Conservation (phyloP, 1,284 basidiomycete genomes). For the Ganoderma multipileum region DNA sequence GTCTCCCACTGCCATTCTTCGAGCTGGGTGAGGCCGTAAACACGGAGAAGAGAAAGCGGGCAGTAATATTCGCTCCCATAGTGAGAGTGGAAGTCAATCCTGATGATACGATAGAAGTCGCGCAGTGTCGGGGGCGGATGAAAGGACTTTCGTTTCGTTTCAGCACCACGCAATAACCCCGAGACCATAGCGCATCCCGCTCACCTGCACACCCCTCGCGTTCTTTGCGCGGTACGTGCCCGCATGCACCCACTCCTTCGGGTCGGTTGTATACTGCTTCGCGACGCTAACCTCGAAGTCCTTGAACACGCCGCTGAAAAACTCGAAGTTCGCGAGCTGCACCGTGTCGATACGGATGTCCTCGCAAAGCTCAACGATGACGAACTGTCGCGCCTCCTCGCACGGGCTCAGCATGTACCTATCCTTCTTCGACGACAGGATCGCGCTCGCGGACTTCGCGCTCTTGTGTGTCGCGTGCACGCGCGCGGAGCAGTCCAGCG, state of each 20-base stretch:
- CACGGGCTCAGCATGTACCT: conserved; percentile 98
- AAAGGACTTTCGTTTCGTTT: conserved; percentile 61
- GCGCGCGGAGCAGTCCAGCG: conserved; percentile 91
- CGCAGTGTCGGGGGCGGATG: conserved; percentile 72
- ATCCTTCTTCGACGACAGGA: conserved; percentile 92
- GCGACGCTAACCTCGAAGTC: conserved; percentile 89
- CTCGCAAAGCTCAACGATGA: conserved; percentile 96
- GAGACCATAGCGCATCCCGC: conserved; percentile 33
- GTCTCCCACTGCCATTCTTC: conserved; percentile 95
- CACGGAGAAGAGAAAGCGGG: conserved; percentile 90
- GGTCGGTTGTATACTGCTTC: conserved; percentile 65
- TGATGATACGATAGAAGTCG: conserved; percentile 92
- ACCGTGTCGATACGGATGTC: conserved; percentile 97
- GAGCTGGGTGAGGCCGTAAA: conserved; percentile 96
- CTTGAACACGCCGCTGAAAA: conserved; percentile 97
- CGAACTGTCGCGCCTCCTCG: conserved; percentile 76
- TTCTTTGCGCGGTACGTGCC: conserved; percentile 90
- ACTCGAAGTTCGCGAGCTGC: conserved; percentile 97
- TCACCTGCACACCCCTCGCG: conserved; percentile 89
- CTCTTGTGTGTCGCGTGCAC: conserved; percentile 85
- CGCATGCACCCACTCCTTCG: conserved; percentile 74
- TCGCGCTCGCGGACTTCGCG: conserved; percentile 85
- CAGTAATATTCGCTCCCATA: conserved; percentile 98
- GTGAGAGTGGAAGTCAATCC: conserved; percentile 94
- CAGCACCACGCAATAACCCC: not conserved